Conservation (phyloP, 2,329 filamentous ascomycete genomes). For the Paecilomyces dactylethromorphus region DNA sequence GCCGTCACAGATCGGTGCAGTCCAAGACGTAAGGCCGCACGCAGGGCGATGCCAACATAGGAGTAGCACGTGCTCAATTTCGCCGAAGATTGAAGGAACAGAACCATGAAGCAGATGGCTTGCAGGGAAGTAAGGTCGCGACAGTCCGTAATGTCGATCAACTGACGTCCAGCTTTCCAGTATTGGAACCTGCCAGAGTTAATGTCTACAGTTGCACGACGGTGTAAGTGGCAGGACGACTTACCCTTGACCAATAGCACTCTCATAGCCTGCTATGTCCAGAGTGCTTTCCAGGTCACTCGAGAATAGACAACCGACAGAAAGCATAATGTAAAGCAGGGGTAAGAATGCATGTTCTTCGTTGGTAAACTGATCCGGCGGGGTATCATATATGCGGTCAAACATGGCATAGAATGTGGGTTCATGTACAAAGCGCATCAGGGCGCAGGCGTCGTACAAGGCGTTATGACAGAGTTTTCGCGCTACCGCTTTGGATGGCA, state of each 20-base stretch:
- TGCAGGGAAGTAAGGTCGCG: conserved; percentile 69
- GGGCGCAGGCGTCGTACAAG: conserved; percentile 55
- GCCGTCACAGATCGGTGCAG: conserved; percentile 67
- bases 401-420: conserved; percentile 74
- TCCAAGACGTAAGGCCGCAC: conserved; percentile 69
- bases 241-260: conserved; percentile 51
- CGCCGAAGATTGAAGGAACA: conserved; percentile 73
- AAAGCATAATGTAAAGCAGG: conserved; percentile 63
- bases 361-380: conserved; percentile 55
- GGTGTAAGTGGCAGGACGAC: conserved; percentile 7
- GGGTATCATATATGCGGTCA: conserved; percentile 68
- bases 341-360: conserved; percentile 65
- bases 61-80: conserved; percentile 75
- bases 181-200: conserved; percentile 58
- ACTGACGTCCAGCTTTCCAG: conserved; percentile 59
- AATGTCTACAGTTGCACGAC: conserved; percentile 1
- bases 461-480: conserved; percentile 52
- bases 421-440: conserved; percentile 70
- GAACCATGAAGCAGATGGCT: conserved; percentile 69
- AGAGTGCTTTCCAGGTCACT: conserved; percentile 48
- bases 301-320: conserved; percentile 67
- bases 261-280: conserved; percentile 41
- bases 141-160: conserved; percentile 58
- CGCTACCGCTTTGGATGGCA: conserved; percentile 60
- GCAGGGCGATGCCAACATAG: conserved; percentile 70